Evolutionary conservation across 1,284 basidiomycete genomes (phyloP), one percentile per base, ranked within the genome.

Genomic region (Boletellus deceptivus): DNA sequence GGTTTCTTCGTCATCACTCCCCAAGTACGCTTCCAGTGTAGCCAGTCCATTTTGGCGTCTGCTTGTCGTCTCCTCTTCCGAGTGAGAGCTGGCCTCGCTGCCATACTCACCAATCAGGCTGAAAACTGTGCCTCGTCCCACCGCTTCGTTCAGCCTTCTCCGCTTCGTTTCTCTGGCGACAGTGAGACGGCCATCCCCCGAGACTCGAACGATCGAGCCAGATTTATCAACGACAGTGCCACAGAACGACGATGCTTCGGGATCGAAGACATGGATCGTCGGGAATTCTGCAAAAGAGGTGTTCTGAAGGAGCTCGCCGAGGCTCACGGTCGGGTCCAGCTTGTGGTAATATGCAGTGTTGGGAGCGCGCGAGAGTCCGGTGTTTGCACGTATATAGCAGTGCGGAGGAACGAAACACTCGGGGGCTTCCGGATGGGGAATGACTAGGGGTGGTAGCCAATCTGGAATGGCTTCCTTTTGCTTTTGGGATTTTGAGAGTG

Each of bases 231-330:
- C 71, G 33, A 88, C 59, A 10, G 70, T 72, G 6, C 80, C 81
- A 6, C 69, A 68, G 70, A 91, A 92, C 16, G 62, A 68, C 6
- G 64, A 72, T 1, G 64, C 70, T 9, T 65, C 72, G 43, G 80
- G 77, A 44, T 84, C 78, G 72, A 81, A 85, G 4, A 94, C 69
- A 45, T 90, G 82, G 38, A 95, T 80, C 0, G 82, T 83, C 4
- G 92, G 91, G 60, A 82, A 93, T 68, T 94, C 92, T 39, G 89
- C 76, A 62, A 91, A 91, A 33, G 80, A 74, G 45, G 80, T 87
- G 40, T 82, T 71, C 41, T 70, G 74, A 40, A 94, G 71, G 7
- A 76, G 69, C 9, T 67, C 59, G 7, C 68, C 63, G 16, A 94
- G 71, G 16, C 76, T 67, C 43, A 73, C 58, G 3, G 64, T 64